Conservation (phyloP, 2,329 filamentous ascomycete genomes). For the Apiospora pterosperma region DNA sequence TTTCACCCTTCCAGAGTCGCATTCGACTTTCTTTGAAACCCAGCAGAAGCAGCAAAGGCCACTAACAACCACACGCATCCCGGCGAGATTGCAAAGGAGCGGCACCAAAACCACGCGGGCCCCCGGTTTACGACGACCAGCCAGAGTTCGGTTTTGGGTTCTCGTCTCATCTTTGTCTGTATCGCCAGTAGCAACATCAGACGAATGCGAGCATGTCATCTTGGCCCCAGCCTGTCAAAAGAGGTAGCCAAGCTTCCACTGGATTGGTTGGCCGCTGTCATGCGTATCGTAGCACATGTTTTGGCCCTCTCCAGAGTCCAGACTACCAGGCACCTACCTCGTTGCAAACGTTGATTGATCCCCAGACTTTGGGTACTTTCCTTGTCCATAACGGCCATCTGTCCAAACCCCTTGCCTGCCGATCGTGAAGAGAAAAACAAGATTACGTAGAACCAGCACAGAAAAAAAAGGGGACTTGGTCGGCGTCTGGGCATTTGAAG, state of each 20-base stretch:
- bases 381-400: not conserved
- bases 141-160: not conserved
- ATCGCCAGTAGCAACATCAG: slow-evolving; percentile 1
- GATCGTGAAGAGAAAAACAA: not conserved
- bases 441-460: no score
- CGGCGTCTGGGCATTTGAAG: not conserved
- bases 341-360: not conserved
- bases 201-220: not conserved
- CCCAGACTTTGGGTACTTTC: not conserved
- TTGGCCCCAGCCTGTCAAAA: not conserved
- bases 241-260: not conserved
- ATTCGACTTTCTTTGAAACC: slow-evolving; percentile 23
- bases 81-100: slow-evolving; percentile 25
- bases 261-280: not conserved
- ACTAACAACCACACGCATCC: slow-evolving; percentile 14
- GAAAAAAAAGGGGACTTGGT: not conserved
- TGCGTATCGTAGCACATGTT: not conserved
- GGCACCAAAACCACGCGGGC: slow-evolving; percentile 22
- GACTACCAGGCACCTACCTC: not conserved
- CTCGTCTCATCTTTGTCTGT: slow-evolving; percentile 4
- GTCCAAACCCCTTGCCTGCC: not conserved
- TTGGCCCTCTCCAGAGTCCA: not conserved
- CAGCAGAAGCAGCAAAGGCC: slow-evolving; percentile 11
- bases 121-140: slow-evolving; percentile 10
- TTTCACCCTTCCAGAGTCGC: slow-evolving; percentile 22